Conservation (phyloP, 2,329 filamentous ascomycete genomes). For the Fusarium nurragi region DNA sequence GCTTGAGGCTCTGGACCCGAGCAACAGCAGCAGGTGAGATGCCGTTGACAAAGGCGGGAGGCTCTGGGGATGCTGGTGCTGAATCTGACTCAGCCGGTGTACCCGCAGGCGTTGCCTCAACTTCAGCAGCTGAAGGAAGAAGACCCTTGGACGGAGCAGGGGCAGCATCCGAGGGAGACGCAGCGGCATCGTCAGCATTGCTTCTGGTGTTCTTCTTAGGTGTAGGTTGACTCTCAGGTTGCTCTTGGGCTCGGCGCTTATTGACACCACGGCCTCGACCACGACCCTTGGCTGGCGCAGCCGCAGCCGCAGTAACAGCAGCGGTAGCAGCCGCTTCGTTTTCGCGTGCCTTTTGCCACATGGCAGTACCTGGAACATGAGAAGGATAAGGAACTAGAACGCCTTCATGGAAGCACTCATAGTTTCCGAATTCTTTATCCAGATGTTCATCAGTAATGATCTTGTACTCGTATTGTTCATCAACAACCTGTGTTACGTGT, state of each 20-base stretch:
- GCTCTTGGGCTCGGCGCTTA: conserved; percentile 63
- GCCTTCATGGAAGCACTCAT: conserved; percentile 54
- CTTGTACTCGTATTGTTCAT: conserved; percentile 58
- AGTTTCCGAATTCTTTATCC: conserved; percentile 55
- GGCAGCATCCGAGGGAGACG: conserved; percentile 37
- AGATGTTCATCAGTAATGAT: conserved; percentile 56
- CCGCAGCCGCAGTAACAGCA: conserved; percentile 40
- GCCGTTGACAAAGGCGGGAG: conserved; percentile 44
- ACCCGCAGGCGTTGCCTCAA: conserved; percentile 48
- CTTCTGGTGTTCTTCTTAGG: conserved; percentile 58
- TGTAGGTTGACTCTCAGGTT: conserved; percentile 59
- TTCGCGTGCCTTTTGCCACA: conserved; percentile 52
- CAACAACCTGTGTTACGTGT: conserved; percentile 49
- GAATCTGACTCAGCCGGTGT: conserved; percentile 51
- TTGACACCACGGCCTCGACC: conserved; percentile 48
- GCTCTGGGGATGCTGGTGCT: conserved; percentile 50
- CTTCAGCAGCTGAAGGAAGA: conserved; percentile 52
- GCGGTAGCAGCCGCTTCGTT: conserved; percentile 51
- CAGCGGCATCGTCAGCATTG: conserved; percentile 46
- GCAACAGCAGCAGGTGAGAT: conserved; percentile 35
- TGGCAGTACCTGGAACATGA: conserved; percentile 54
- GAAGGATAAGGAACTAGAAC: conserved; percentile 58
- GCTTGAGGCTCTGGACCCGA: conserved; percentile 42
- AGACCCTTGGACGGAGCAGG: conserved; percentile 52
- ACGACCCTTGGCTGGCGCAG: conserved; percentile 44